Evolutionary conservation across 2,329 filamentous ascomycete species (phyloP).

Genomic region (Triangularia verruculosa): DNA sequence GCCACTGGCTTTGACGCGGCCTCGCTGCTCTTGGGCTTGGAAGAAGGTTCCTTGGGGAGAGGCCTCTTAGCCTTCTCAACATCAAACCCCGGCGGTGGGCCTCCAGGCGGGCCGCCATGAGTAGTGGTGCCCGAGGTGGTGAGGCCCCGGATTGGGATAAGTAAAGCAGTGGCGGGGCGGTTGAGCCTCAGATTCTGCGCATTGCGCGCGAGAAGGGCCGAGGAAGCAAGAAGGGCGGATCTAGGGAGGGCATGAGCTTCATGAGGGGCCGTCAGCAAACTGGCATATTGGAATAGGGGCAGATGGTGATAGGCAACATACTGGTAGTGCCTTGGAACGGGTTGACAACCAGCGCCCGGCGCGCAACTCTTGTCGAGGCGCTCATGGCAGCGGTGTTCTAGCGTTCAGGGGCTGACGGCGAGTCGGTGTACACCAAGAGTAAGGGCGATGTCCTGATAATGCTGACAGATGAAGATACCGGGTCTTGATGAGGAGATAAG

Average conservation of each 20-base stretch:
- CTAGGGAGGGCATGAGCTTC: conserved; percentile 45
- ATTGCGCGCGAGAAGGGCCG: conserved; percentile 47
- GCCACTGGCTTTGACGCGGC: conserved; percentile 30
- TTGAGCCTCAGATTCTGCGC: conserved; percentile 44
- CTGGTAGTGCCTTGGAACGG: conserved; percentile 47
- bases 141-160: conserved; percentile 55
- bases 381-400: conserved; percentile 43
- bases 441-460: not conserved
- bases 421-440: not conserved
- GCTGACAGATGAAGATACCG: not conserved
- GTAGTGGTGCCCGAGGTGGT: conserved; percentile 55
- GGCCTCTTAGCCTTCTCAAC: conserved; percentile 87
- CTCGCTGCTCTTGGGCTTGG: conserved; percentile 38
- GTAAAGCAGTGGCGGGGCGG: conserved; percentile 52
- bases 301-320: conserved; percentile 30
- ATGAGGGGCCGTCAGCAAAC: conserved; percentile 28
- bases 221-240: conserved; percentile 46
- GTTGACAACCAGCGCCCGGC: conserved; percentile 52
- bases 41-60: conserved; percentile 54
- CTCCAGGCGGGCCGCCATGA: conserved; percentile 47
- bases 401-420: conserved; percentile 6
- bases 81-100: conserved; percentile 87
- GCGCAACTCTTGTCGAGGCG: conserved; percentile 54
- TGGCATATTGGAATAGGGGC: not conserved
- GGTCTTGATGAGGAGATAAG: not conserved